Evolutionary conservation across 2,329 filamentous ascomycete genomes (phyloP).

Genomic region (Zasmidium citrigriseum): DNA sequence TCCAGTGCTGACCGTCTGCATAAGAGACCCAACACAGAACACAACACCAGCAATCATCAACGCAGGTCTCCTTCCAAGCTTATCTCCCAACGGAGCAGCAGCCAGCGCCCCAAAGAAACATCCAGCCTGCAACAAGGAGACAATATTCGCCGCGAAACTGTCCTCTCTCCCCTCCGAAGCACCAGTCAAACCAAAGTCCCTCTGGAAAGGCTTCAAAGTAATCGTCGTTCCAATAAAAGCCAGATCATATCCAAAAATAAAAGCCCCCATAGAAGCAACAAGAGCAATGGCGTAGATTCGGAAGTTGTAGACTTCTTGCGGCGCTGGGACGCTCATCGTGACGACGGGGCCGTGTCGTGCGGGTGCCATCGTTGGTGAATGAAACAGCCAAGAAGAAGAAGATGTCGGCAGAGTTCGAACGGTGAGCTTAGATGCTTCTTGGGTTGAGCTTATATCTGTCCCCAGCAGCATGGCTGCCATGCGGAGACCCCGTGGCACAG

Average conservation of each 20-base stretch:
- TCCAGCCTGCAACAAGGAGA: constrained; percentile 19
- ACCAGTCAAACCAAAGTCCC: constrained; percentile 17
- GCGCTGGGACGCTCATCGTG: constrained; percentile 6
- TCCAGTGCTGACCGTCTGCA: constrained; percentile 41
- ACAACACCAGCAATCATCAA: constrained; percentile 45
- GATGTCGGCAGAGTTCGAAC: background rate
- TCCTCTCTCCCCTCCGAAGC: constrained; percentile 8
- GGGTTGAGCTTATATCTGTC: background rate
- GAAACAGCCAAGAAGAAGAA: background rate
- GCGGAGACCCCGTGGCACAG: background rate
- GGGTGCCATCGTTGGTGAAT: constrained; percentile 26
- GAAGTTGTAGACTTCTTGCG: constrained; percentile 19
- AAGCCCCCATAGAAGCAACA: constrained; percentile 21
- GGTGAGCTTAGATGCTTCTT: background rate
- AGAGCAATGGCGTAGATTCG: constrained; percentile 17
- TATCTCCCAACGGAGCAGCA: constrained; percentile 32
- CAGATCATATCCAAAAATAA: constrained; percentile 24
- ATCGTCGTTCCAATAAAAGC: constrained; percentile 25
- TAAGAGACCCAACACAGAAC: constrained; percentile 43
- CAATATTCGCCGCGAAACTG: constrained; percentile 21
- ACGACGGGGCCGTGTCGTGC: constrained; percentile 19
- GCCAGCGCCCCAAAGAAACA: constrained; percentile 19
- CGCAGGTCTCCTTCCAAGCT: constrained; percentile 42
- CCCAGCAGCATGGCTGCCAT: background rate
- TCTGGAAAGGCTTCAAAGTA: constrained; percentile 18